Percentiles rank a stretch among this genome's conserved stretches.
Conservation (phyloP, 192 early-diverging fungal genomes). For the Allomyces javanicus region DNA sequence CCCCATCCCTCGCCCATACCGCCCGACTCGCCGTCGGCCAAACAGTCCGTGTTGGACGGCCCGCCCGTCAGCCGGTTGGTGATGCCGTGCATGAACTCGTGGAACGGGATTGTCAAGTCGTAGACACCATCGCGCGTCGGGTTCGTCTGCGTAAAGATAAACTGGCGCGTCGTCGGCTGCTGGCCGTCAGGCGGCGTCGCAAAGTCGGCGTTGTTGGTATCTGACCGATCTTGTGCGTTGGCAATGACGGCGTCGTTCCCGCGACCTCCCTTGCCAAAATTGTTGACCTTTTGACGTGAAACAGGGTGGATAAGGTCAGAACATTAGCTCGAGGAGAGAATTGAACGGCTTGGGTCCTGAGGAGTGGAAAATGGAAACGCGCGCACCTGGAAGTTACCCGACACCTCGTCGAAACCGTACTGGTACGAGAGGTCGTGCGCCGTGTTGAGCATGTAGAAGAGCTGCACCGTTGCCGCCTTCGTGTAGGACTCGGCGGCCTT, state of each 20-base stretch:
- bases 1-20: conserved; percentile 51
- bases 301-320: no score
- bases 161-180: conserved; percentile 29
- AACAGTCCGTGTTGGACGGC: conserved; percentile 35
- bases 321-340: no score
- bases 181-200: conserved; percentile 34
- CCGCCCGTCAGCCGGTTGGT: conserved; percentile 46
- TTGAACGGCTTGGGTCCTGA: no score
- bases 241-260: conserved; percentile 27
- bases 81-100: conserved; percentile 45
- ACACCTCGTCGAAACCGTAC: conserved; percentile 6
- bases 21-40: conserved; percentile 26
- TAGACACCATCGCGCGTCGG: conserved; percentile 37
- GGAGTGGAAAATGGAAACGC: no score
- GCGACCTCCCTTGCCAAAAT: conserved; percentile 29
- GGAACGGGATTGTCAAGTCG: conserved; percentile 35
- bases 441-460: conserved; percentile 35
- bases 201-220: conserved; percentile 42
- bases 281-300: conserved; percentile 7
- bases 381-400: conserved; percentile 5
- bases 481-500: neutral
- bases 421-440: conserved; percentile 5
- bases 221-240: conserved; percentile 24
- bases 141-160: conserved; percentile 16
- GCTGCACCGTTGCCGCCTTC: conserved; percentile 14